phyloP scores from a whole-genome alignment of 2,329 filamentous ascomycete species.

The Aspergillus felis region DNA sequence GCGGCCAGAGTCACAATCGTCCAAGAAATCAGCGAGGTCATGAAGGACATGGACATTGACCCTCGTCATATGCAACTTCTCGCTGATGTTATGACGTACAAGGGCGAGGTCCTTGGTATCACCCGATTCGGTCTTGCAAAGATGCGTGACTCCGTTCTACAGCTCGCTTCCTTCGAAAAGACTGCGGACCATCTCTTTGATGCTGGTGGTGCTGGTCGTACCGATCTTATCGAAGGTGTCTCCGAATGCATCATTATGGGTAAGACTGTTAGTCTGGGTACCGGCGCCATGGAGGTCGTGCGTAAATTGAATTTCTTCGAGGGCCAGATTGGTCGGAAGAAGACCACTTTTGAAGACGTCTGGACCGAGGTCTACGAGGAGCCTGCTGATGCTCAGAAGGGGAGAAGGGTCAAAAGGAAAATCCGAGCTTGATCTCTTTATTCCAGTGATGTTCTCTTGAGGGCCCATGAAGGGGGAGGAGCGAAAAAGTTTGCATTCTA shows the following conservation, averaged over 20 bases:
- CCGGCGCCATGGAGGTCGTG: conserved; percentile 87
- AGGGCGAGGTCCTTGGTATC: conserved; percentile 93
- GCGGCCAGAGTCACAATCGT: conserved; percentile 88
- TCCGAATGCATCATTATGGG: conserved; percentile 98
- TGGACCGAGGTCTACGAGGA: conserved; percentile 34
- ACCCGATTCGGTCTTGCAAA: conserved; percentile 94
- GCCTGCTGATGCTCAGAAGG: conserved; percentile 13
- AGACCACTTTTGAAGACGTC: conserved; percentile 64
- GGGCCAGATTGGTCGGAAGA: conserved; percentile 54
- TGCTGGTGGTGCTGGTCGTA: conserved; percentile 86
- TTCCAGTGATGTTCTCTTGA: neutral
- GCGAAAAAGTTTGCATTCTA: conserved; percentile 5
- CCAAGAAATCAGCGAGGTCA: conserved; percentile 80
- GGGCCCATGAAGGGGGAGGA: neutral
- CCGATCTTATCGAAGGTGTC: conserved; percentile 87
- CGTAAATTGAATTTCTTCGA: conserved; percentile 66
- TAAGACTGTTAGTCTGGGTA: conserved; percentile 87
- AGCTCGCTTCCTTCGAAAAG: conserved; percentile 95
- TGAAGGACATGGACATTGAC: conserved; percentile 93
- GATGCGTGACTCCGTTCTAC: conserved; percentile 90
- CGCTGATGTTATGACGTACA: conserved; percentile 98
- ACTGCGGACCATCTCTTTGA: conserved; percentile 97
- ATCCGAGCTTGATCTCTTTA: neutral
- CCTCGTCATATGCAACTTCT: conserved; percentile 96
- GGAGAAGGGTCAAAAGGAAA: conserved; percentile 3